Evolutionary conservation across 345 rosid species (phyloP).

Genomic region (Eutrema heterophyllum): DNA sequence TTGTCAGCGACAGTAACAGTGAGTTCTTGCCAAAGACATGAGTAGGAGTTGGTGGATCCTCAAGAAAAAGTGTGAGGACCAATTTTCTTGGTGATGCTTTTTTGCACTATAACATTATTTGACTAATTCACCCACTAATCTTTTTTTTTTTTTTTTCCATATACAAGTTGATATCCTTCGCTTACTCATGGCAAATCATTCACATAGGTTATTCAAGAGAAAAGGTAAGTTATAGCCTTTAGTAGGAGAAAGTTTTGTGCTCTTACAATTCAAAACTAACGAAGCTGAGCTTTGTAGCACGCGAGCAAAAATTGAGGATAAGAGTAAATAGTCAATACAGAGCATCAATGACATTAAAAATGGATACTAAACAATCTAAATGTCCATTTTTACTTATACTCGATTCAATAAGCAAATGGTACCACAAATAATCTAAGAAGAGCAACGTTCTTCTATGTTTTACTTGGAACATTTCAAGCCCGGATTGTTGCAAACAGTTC

Average conservation of each 20-base stretch:
- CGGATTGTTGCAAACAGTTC: too few species aligned
- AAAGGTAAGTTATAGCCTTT: neutral
- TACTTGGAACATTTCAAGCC: too few species aligned
- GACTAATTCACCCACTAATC: conserved; percentile 26
- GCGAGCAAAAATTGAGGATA: too few species aligned
- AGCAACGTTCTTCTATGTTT: neutral
- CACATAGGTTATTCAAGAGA: neutral
- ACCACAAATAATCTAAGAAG: neutral
- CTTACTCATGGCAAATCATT: neutral
- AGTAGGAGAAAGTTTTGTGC: neutral
- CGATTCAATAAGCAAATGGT: neutral
- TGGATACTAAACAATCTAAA: neutral
- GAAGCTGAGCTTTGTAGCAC: too few species aligned
- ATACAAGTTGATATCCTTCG: neutral
- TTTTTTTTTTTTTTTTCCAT: neutral
- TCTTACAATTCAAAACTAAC: too few species aligned
- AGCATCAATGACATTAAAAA: neutral
- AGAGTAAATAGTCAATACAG: neutral
- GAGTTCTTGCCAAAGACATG: conserved; percentile 14
- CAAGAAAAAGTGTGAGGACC: conserved; percentile 6
- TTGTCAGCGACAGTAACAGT: conserved; percentile 20
- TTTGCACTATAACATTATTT: conserved; percentile 12
- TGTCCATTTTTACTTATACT: neutral
- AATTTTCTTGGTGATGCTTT: conserved; percentile 6
- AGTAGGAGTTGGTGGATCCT: conserved; percentile 22